Conservation (phyloP, 192 early-diverging fungal species). For the Geosiphon pyriformis region DNA sequence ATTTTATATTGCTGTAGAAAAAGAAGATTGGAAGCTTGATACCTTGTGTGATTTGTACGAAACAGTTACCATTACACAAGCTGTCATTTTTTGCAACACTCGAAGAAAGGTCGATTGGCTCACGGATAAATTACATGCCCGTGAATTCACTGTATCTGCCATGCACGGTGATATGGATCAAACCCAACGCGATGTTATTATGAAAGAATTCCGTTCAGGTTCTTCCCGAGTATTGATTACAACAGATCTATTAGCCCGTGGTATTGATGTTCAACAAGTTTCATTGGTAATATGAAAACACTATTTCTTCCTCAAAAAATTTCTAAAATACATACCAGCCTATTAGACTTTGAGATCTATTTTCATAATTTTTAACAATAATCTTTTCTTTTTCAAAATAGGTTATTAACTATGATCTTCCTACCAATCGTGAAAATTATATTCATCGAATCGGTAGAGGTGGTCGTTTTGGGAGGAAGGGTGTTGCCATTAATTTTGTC, state of each 20-base stretch:
- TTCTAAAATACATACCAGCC: too few species aligned
- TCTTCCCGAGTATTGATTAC: constrained; percentile 96
- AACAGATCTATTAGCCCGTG: constrained; percentile 96
- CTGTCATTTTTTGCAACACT: constrained; percentile 99
- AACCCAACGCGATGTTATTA: constrained; percentile 90
- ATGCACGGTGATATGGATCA: constrained; percentile 99
- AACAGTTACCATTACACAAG: constrained; percentile 96
- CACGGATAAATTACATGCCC: constrained; percentile 89
- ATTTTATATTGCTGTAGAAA: constrained; percentile 97
- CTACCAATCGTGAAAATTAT: constrained; percentile 97
- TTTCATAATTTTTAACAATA: too few species aligned
- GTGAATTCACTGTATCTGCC: constrained; percentile 94
- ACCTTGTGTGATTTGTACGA: constrained; percentile 98
- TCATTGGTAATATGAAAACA: constrained; percentile 88
- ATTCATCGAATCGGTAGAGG: constrained; percentile 99
- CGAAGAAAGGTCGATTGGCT: constrained; percentile 99
- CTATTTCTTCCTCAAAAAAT: too few species aligned
- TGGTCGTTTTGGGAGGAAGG: constrained; percentile 99
- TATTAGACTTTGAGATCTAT: too few species aligned
- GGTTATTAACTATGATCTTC: constrained; percentile 85
- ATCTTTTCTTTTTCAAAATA: too few species aligned
- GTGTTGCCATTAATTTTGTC: constrained; percentile 99
- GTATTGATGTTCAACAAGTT: constrained; percentile 99
- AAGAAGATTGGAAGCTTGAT: constrained; percentile 99
- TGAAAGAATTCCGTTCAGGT: constrained; percentile 99